These are phyloP conservation scores for Hippophae tibetana DNA, from an alignment of 306 rosid genomes.

Conservation along the genomic window DNA sequence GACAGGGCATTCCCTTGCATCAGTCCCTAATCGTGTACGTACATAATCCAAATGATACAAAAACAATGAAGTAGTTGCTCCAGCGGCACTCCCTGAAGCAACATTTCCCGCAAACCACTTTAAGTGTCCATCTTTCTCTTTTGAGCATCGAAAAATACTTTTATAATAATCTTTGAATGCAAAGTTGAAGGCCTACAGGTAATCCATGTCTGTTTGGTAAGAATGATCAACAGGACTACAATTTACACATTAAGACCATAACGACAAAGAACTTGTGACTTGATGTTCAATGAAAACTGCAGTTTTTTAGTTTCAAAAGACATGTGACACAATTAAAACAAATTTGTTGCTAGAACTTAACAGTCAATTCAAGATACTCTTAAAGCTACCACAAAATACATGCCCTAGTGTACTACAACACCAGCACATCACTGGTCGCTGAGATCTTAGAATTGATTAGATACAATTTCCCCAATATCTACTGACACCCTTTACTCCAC, in stretches of 20 bases:
- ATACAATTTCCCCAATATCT: too few relatives aligned
- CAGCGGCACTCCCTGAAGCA: conserved; percentile 99
- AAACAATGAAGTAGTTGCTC: conserved; percentile 77
- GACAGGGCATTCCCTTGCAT: conserved; percentile 33
- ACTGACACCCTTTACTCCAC: too few relatives aligned
- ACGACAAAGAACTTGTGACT: background rate
- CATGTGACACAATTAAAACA: too few relatives aligned
- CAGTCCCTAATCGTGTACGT: conserved; percentile 83
- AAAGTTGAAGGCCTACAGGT: conserved; percentile 97
- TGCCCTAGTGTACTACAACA: too few relatives aligned
- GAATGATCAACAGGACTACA: conserved; percentile 30
- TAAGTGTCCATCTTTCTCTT: conserved; percentile 81
- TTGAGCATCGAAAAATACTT: conserved; percentile 67
- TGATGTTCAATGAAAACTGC: background rate
- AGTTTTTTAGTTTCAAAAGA: too few relatives aligned
- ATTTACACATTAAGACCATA: conserved; percentile 16
- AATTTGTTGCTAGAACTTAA: too few relatives aligned
- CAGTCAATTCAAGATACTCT: too few relatives aligned
- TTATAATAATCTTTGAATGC: conserved; percentile 99
- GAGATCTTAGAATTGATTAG: too few relatives aligned
- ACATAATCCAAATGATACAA: conserved; percentile 93
- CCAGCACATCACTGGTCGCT: too few relatives aligned
- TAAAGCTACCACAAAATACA: too few relatives aligned
- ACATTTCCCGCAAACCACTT: conserved; percentile 95
- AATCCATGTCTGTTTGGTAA: conserved; percentile 60